These are phyloP conservation scores for Beauveria australis DNA, from an alignment of 2,329 filamentous ascomycete genomes.

Conservation along the genomic window DNA sequence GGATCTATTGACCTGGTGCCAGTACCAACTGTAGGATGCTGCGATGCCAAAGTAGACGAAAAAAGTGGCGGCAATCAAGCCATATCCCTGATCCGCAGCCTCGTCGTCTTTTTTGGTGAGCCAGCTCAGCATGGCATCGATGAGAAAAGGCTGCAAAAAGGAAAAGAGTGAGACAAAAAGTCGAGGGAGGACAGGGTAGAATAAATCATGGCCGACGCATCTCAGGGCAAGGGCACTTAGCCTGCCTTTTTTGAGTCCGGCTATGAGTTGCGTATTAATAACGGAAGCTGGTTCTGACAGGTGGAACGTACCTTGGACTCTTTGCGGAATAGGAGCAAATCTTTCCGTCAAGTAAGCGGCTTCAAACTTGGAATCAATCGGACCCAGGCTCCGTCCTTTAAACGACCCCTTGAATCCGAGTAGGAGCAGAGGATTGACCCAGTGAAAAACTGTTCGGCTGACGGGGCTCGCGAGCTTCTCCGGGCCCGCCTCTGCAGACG, in stretches of 20 bases:
- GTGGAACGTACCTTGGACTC: neutral
- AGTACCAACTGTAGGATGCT: constrained; percentile 3
- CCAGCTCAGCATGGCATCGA: neutral
- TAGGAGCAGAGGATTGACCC: neutral
- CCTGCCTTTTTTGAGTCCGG: neutral
- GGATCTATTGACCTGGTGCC: neutral
- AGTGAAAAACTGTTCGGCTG: neutral
- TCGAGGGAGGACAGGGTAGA: neutral
- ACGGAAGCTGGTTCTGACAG: no score
- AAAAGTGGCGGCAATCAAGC: neutral
- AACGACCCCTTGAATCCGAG: neutral
- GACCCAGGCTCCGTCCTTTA: neutral
- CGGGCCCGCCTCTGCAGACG: neutral
- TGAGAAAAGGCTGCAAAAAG: neutral
- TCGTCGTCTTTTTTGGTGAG: neutral
- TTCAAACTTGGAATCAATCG: neutral
- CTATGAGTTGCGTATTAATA: neutral
- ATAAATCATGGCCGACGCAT: neutral
- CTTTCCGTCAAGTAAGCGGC: neutral
- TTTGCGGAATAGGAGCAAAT: neutral
- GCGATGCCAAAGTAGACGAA: constrained; percentile 1
- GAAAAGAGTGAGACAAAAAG: neutral
- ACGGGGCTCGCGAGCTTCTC: neutral
- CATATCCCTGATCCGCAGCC: neutral
- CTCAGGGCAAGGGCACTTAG: neutral